These are phyloP conservation scores for Solanum chmielewskii DNA, from an alignment of 257 asterid genomes.

Conservation along the genomic window DNA sequence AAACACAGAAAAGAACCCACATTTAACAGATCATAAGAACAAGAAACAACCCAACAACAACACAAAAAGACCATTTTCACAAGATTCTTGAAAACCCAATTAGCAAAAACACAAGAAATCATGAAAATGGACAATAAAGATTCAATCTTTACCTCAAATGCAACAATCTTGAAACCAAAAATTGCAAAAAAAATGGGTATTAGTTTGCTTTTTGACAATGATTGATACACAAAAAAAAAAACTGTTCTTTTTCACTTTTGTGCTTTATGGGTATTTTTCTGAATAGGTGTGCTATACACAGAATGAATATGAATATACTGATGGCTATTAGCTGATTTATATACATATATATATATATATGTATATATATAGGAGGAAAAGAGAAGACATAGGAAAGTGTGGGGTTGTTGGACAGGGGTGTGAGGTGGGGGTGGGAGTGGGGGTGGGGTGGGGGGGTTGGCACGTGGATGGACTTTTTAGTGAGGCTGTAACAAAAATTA, in stretches of 20 bases:
- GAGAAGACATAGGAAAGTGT: neutral
- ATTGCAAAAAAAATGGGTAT: neutral
- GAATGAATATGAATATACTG: neutral
- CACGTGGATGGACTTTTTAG: slow-evolving; percentile 47
- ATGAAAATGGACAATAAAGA: neutral
- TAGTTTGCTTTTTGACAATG: neutral
- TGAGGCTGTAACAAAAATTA: neutral
- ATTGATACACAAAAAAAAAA: neutral
- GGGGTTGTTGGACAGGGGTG: neutral
- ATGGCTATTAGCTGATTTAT: neutral
- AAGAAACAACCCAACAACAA: neutral
- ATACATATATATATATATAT: neutral
- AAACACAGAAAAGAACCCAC: neutral
- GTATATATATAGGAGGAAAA: neutral
- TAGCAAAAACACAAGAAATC: neutral
- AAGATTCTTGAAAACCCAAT: neutral
- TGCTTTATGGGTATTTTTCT: neutral
- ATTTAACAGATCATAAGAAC: neutral
- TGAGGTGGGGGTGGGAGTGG: neutral
- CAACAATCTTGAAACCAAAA: slow-evolving; percentile 1
- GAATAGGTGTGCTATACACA: neutral
- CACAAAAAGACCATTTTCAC: neutral
- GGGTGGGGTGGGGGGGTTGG: neutral
- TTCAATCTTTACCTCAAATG: slow-evolving; percentile 12
- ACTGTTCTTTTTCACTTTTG: neutral